Evolutionary conservation across 1,284 basidiomycete genomes (phyloP), one percentile per base, ranked within the genome.

Genomic region (Malassezia yamatoensis): DNA sequence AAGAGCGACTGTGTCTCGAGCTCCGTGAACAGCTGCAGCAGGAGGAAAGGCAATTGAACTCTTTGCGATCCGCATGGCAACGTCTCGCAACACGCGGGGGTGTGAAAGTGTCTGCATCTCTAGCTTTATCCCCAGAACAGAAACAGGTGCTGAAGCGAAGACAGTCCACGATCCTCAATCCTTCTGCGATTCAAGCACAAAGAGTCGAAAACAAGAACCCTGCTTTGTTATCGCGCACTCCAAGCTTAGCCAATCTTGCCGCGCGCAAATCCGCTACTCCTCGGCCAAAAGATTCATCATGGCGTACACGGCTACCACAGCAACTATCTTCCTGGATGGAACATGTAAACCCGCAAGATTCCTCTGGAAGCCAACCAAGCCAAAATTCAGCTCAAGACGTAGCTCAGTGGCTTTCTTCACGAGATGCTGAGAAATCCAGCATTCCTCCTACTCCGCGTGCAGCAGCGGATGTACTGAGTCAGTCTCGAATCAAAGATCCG

Each of bases 1-100:
- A 58, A 47, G 49, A 58, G 35, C 55, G 55, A 18, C 21, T 15
- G 1, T 58, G 55, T 16, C 36, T 58, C 16, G 55, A 58, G 50
- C 51, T 58, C 34, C 55, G 55, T 32, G 55, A 58, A 18, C 45
- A 41, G n/a, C 51, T 58, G 15, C 20, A 11, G 16, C n/a, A 16
- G 15, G 55, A 58, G 29, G 55, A 58, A 20, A 18, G 20, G 5
- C 45, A 45, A 9, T 39, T 58, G 18, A 16, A 49, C 6, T 24
- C 43, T 12, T 47, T 58, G 10, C 55, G 50, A 29, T 16, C n/a
- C 12, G 55, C 51, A 1, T 58, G 55, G 55, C 36, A 53, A 37
- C 55, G 55, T 35, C 40, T 58, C 46, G 44, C 46, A 18, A n/a
- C 32, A 37, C 55, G 34, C 9, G 34, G 45, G 34, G 32, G 33